Conservation (phyloP, 225 moss, liverwort and hornwort species). For the Anthoceros angustus region DNA sequence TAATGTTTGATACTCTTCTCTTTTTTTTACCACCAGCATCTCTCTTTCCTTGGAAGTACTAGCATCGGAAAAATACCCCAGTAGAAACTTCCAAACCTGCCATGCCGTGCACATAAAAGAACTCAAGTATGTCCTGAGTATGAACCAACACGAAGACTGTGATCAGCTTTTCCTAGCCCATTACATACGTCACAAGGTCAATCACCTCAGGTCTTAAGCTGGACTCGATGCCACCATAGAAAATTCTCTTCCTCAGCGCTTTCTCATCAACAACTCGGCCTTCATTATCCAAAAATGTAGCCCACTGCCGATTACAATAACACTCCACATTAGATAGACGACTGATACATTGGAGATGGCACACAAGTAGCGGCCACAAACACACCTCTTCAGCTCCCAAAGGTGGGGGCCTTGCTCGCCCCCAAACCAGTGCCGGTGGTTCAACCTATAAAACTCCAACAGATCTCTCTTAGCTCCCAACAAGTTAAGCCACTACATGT, state of each 20-base stretch:
- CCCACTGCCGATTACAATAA: slow-evolving; percentile 34
- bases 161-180: too few relatives aligned
- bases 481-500: not conserved
- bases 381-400: slow-evolving; percentile 77
- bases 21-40: slow-evolving; percentile 33
- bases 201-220: slow-evolving; percentile 58
- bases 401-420: slow-evolving; percentile 83
- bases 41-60: slow-evolving; percentile 65
- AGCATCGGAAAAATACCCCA: slow-evolving; percentile 58
- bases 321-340: slow-evolving; percentile 5
- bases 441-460: slow-evolving; percentile 32
- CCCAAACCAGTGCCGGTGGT: slow-evolving; percentile 83
- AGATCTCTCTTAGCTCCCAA: not conserved
- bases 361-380: not conserved
- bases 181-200: not conserved
- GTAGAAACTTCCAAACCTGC: slow-evolving; percentile 92
- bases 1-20: slow-evolving; percentile 54
- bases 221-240: slow-evolving; percentile 78
- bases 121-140: not conserved
- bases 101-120: not conserved
- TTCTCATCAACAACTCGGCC: slow-evolving; percentile 60
- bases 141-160: too few relatives aligned
- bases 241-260: slow-evolving; percentile 65
- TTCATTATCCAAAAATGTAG: slow-evolving; percentile 57
- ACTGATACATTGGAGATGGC: not conserved